Evolutionary conservation across 176 grass and related monocot species (phyloP), one percentile per base, ranked within the genome.

Genomic region (Oropetium thomaeum): DNA sequence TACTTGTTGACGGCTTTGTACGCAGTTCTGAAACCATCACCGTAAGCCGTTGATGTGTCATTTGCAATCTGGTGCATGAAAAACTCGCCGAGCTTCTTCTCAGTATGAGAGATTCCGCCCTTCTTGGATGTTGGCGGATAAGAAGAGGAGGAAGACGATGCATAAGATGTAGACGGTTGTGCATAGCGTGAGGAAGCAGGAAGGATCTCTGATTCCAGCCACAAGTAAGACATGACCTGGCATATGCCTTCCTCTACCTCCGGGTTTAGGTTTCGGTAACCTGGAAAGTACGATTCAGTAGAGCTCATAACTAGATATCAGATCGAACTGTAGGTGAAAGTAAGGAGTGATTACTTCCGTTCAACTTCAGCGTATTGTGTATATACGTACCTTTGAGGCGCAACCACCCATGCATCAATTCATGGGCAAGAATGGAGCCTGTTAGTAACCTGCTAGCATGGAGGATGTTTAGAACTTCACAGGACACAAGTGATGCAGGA

Each of bases 21-120:
- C 37, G 95, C 91, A 51, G 81, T 76, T 92, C 90, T 91, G 86
- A 97, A 97, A 70, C 96, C 95, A 42, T 97, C 91, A 4, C 90
- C 95, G 9, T 94, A 97, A 4, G 88, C 86, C 15, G 86, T 58
- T 17, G 95, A 93, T 10, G 95, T 87, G 79, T 93, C 95, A 34
- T 93, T 83, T 67, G 79, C 86, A 65, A 97, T 97, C 76, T 97
- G 95, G 85, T 94, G 90, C 88, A 83, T 93, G 95, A 94, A 97
- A 74, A 97, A 97, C 58, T 92, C 86, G 25, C 90, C 95, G 0
- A 97, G 95, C 82, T 92, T 97, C 91, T 92, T 97, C 78, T 95
- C 96, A 14, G 87, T 95, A 20, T 87, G 81, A 17, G 96, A 95
- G 70, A 83, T 99, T 16, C 89, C 91, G 10, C 79, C 89, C 85